Conservation (phyloP, 108 stramenopile species). For the Ochromonas danica region DNA sequence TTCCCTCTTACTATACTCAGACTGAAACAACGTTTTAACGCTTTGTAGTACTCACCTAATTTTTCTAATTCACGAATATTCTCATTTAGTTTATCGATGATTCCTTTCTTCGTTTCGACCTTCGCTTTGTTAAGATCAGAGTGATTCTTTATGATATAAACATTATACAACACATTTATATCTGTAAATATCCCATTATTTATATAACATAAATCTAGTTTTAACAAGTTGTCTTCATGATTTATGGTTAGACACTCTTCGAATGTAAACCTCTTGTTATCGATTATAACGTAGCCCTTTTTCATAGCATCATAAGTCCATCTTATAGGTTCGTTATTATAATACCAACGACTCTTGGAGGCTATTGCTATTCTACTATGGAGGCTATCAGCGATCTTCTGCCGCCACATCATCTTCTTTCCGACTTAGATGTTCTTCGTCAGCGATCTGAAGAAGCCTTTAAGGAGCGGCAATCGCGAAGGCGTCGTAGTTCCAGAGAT, state of each 20-base stretch:
- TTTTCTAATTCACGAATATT: conserved; percentile 26
- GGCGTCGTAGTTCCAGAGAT: conserved; percentile 3
- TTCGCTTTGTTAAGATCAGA: conserved; percentile 8
- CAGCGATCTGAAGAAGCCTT: background rate
- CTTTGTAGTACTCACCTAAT: conserved; percentile 24
- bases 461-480: background rate
- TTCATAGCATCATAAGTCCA: conserved; percentile 32
- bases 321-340: conserved; percentile 20
- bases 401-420: too few species aligned
- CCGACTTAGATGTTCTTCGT: background rate
- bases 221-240: conserved; percentile 18
- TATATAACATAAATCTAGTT: conserved; percentile 31
- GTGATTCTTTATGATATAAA: conserved; percentile 19
- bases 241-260: conserved; percentile 19
- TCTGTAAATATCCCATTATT: conserved; percentile 21
- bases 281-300: background rate
- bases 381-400: too few species aligned
- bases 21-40: conserved; percentile 12
- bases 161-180: conserved; percentile 25
- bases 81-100: conserved; percentile 4
- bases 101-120: background rate
- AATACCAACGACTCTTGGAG: background rate
- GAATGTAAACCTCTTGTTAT: conserved; percentile 7
- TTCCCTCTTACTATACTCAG: background rate
- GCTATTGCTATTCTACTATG: too few species aligned